These are phyloP conservation scores for Talaromyces sp. DNA, from an alignment of 2,329 filamentous ascomycete species.

Conservation along the genomic window DNA sequence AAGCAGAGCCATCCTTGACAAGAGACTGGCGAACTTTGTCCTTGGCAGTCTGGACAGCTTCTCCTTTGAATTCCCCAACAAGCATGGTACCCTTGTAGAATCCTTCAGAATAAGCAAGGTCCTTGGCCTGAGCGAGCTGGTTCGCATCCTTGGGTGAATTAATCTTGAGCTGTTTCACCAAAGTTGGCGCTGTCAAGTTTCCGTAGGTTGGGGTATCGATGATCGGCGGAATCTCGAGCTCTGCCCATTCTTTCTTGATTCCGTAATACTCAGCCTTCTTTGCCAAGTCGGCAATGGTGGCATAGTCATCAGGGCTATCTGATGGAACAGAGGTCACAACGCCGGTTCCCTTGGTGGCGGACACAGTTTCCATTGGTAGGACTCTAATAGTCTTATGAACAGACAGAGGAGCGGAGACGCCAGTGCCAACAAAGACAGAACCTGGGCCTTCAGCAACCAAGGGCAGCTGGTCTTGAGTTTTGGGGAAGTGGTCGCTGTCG, in stretches of 20 bases:
- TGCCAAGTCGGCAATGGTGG: conserved; percentile 76
- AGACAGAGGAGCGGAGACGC: conserved; percentile 84
- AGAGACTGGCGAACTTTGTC: conserved; percentile 75
- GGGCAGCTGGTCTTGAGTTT: conserved; percentile 65
- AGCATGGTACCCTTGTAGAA: conserved; percentile 94
- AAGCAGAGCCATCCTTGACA: conserved; percentile 71
- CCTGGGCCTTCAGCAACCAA: conserved; percentile 71
- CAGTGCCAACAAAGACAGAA: conserved; percentile 76
- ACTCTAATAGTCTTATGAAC: conserved; percentile 79
- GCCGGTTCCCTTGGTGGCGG: conserved; percentile 89
- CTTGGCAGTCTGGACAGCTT: conserved; percentile 81
- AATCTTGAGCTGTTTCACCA: conserved; percentile 93
- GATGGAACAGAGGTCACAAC: conserved; percentile 95
- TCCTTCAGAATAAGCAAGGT: conserved; percentile 92
- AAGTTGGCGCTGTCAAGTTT: conserved; percentile 71
- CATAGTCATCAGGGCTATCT: conserved; percentile 92
- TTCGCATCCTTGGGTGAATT: conserved; percentile 91
- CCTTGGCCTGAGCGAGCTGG: conserved; percentile 88
- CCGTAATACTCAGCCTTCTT: conserved; percentile 97
- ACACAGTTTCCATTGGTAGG: conserved; percentile 90
- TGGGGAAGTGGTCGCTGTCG: conserved; percentile 39
- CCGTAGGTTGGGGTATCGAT: conserved; percentile 86
- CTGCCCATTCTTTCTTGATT: conserved; percentile 94
- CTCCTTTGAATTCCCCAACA: conserved; percentile 79
- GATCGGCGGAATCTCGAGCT: conserved; percentile 81